phyloP scores from a whole-genome alignment of 1,284 basidiomycete genomes.

The Heterobasidion occidentale region DNA sequence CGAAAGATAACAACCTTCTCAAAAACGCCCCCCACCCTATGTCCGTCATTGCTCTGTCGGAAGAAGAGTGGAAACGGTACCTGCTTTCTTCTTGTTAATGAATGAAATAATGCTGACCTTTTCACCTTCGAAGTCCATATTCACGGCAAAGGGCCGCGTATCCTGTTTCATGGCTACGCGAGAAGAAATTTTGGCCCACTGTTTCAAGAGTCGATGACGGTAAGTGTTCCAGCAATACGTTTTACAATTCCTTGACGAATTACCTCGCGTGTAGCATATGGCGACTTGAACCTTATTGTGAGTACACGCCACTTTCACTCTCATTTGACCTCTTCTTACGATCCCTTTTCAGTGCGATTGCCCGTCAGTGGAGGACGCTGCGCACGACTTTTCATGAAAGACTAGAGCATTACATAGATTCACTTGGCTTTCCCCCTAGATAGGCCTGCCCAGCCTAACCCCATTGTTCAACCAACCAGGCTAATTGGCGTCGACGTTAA shows the following conservation, averaged over 20 bases:
- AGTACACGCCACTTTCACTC: slow-evolving; percentile 24
- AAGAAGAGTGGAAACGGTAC: slow-evolving; percentile 78
- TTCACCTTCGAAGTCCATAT: slow-evolving; percentile 55
- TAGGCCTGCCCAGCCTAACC: slow-evolving; percentile 1
- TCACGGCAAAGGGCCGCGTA: slow-evolving; percentile 81
- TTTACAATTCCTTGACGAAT: background rate
- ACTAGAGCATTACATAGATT: slow-evolving; percentile 4
- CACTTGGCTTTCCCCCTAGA: slow-evolving; percentile 5
- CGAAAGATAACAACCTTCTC: slow-evolving; percentile 83
- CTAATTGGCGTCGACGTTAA: background rate
- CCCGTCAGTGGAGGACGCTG: slow-evolving; percentile 76
- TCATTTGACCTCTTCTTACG: background rate
- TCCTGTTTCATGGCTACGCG: slow-evolving; percentile 69
- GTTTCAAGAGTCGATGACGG: slow-evolving; percentile 89
- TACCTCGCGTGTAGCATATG: slow-evolving; percentile 49
- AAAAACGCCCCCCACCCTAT: slow-evolving; percentile 94
- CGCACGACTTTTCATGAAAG: slow-evolving; percentile 7
- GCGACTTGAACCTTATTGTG: slow-evolving; percentile 75
- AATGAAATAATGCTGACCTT: background rate
- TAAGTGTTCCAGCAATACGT: slow-evolving; percentile 21
- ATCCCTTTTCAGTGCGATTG: slow-evolving; percentile 66
- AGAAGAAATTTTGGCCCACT: slow-evolving; percentile 92
- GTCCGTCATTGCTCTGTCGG: slow-evolving; percentile 59
- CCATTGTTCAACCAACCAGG: slow-evolving; percentile 12
- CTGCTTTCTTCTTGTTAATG: slow-evolving; percentile 13